Conservation (phyloP, 495 filamentous ascomycete genomes). For the Cudoniella acicularis region DNA sequence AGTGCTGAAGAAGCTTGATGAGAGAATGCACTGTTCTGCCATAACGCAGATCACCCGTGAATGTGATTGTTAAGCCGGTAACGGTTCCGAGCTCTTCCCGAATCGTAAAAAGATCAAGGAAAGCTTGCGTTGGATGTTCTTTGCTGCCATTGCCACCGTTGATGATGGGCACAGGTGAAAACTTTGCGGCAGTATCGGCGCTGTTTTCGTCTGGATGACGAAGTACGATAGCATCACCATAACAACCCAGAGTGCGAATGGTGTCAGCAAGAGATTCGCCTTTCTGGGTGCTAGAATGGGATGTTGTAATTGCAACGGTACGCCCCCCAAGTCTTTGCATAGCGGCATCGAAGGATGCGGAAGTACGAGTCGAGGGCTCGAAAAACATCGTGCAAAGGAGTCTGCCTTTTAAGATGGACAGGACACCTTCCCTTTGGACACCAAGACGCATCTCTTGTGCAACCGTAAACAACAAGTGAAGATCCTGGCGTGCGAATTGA, state of each 20-base stretch:
- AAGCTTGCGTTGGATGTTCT: slow-evolving; percentile 96
- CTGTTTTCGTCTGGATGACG: slow-evolving; percentile 82
- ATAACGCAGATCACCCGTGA: slow-evolving; percentile 87
- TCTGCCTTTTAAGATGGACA: slow-evolving; percentile 80
- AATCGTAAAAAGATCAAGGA: slow-evolving; percentile 98
- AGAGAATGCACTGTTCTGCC: slow-evolving; percentile 93
- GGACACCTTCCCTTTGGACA: slow-evolving; percentile 82
- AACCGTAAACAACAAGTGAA: slow-evolving; percentile 92
- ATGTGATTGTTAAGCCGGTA: slow-evolving; percentile 90
- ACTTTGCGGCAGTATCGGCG: slow-evolving; percentile 76
- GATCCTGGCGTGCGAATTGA: slow-evolving; percentile 78
- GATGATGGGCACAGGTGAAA: slow-evolving; percentile 84
- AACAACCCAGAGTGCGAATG: slow-evolving; percentile 87
- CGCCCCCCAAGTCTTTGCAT: slow-evolving; percentile 95
- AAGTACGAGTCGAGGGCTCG: slow-evolving; percentile 94
- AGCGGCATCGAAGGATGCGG: slow-evolving; percentile 92
- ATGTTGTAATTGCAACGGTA: slow-evolving; percentile 71
- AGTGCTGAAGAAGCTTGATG: slow-evolving; percentile 87
- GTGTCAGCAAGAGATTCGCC: slow-evolving; percentile 92
- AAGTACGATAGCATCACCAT: slow-evolving; percentile 89
- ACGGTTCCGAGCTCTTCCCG: slow-evolving; percentile 95
- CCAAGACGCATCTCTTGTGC: slow-evolving; percentile 95
- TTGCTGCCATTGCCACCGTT: slow-evolving; percentile 94
- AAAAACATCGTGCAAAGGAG: slow-evolving; percentile 92
- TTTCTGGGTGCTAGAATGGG: slow-evolving; percentile 82